phyloP scores from a whole-genome alignment of 208 protist genomes.

The Porcisia deanei region DNA sequence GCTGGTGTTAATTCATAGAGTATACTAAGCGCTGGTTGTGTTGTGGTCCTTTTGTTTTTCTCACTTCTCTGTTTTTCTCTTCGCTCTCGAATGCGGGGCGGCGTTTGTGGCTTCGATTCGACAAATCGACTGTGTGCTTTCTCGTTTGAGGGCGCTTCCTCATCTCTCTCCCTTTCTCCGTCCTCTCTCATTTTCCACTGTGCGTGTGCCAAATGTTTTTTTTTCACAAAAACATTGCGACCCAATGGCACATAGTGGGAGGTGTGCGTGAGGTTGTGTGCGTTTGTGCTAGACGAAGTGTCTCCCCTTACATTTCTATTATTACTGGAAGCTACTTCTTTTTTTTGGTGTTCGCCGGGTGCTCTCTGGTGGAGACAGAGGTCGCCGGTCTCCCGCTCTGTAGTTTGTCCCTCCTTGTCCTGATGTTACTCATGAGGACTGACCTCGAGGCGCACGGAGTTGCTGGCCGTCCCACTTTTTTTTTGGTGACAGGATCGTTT shows the following conservation, averaged over 20 bases:
- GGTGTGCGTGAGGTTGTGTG: background rate
- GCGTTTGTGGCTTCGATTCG: background rate
- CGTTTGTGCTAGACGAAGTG: conserved; percentile 4
- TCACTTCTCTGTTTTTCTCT: background rate
- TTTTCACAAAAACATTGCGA: too few relatives aligned
- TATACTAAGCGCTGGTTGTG: conserved; percentile 4
- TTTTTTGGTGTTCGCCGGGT: background rate
- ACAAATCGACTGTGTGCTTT: conserved; percentile 2
- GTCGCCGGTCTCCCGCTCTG: background rate
- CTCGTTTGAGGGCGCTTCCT: background rate
- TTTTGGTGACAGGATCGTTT: conserved; percentile 1
- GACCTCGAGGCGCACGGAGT: background rate
- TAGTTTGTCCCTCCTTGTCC: background rate
- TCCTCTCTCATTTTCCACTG: background rate
- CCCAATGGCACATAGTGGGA: background rate
- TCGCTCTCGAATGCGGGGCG: background rate
- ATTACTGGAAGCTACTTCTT: conserved; percentile 10
- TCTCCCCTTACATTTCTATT: conserved; percentile 12
- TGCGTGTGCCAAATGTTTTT: background rate
- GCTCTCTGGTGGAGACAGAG: background rate
- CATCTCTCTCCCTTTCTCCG: background rate
- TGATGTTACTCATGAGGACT: background rate
- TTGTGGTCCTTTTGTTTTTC: background rate
- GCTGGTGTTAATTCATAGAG: conserved; percentile 8
- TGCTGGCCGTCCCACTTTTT: background rate